Evolutionary conservation across 192 early-diverging fungal species (phyloP).

Genomic region (Coemansia sp.): DNA sequence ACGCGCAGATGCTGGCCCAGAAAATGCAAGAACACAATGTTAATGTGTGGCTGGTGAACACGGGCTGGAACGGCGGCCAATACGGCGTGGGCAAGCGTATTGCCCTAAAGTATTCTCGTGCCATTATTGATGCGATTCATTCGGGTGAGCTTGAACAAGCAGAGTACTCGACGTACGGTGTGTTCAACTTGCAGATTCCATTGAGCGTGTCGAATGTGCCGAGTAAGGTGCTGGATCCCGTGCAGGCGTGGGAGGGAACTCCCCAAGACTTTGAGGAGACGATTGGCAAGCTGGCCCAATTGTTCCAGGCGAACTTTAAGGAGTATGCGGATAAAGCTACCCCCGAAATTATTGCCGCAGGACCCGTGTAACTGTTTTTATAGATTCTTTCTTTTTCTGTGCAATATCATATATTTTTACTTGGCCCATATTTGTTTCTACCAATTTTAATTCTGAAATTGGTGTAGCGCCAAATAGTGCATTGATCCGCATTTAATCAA

Average conservation of each 20-base stretch:
- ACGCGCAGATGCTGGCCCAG: constrained; percentile 93
- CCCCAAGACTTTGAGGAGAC: constrained; percentile 63
- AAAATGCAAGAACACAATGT: constrained; percentile 90
- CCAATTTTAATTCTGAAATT: too few relatives aligned
- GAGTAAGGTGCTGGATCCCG: constrained; percentile 80
- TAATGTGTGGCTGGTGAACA: constrained; percentile 95
- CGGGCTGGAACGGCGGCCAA: constrained; percentile 93
- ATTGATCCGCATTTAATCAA: too few relatives aligned
- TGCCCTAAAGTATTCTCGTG: constrained; percentile 94
- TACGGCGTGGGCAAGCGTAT: constrained; percentile 91
- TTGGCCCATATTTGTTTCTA: not conserved
- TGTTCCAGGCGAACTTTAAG: constrained; percentile 91
- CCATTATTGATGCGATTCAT: constrained; percentile 98
- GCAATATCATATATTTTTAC: not conserved
- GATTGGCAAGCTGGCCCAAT: constrained; percentile 71
- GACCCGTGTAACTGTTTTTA: constrained; percentile 53
- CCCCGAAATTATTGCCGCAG: constrained; percentile 71
- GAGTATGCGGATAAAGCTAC: constrained; percentile 77
- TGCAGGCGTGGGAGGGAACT: constrained; percentile 81
- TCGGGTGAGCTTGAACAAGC: constrained; percentile 83
- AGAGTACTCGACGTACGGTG: constrained; percentile 81
- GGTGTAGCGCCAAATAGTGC: too few relatives aligned
- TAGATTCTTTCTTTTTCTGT: not conserved
- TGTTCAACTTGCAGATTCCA: constrained; percentile 89
- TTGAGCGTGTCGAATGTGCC: constrained; percentile 77